These are phyloP conservation scores for Cercis canadensis DNA, from an alignment of 306 rosid genomes.

Conservation along the genomic window DNA sequence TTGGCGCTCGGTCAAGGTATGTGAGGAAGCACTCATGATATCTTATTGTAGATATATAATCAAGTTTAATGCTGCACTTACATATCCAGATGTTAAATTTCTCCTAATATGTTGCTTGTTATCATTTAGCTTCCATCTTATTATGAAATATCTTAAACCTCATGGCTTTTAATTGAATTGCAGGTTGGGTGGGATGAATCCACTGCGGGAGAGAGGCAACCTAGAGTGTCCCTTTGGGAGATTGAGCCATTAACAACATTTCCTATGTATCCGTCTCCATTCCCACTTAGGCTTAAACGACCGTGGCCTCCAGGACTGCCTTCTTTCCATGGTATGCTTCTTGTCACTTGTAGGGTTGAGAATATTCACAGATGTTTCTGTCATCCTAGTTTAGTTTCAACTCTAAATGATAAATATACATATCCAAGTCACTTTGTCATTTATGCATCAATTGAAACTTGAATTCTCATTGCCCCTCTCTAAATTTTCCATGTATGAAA, in stretches of 20 bases:
- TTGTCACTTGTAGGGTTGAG: constrained; percentile 5
- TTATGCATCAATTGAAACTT: neutral
- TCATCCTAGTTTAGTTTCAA: constrained; percentile 23
- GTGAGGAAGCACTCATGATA: neutral
- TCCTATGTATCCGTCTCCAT: constrained; percentile 89
- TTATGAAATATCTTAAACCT: neutral
- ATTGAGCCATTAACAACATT: constrained; percentile 92
- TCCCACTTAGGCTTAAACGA: constrained; percentile 87
- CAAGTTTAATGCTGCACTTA: neutral
- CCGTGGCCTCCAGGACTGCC: constrained; percentile 95
- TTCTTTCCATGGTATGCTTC: constrained; percentile 69
- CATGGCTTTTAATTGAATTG: constrained; percentile 33
- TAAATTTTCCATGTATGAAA: constrained; percentile 20
- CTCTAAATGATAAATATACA: neutral
- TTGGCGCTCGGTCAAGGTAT: constrained; percentile 95
- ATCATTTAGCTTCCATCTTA: neutral
- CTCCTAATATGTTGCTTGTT: constrained; percentile 5
- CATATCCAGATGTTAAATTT: constrained; percentile 11
- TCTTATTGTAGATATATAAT: constrained; percentile 4
- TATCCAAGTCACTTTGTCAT: constrained; percentile 1
- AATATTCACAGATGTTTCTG: constrained; percentile 6
- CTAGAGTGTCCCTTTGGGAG: constrained; percentile 93
- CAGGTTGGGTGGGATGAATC: constrained; percentile 99
- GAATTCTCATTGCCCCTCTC: neutral
- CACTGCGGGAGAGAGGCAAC: constrained; percentile 89